These are phyloP conservation scores for Periconia sp. DNA, from an alignment of 2,329 filamentous ascomycete species.

Conservation along the genomic window DNA sequence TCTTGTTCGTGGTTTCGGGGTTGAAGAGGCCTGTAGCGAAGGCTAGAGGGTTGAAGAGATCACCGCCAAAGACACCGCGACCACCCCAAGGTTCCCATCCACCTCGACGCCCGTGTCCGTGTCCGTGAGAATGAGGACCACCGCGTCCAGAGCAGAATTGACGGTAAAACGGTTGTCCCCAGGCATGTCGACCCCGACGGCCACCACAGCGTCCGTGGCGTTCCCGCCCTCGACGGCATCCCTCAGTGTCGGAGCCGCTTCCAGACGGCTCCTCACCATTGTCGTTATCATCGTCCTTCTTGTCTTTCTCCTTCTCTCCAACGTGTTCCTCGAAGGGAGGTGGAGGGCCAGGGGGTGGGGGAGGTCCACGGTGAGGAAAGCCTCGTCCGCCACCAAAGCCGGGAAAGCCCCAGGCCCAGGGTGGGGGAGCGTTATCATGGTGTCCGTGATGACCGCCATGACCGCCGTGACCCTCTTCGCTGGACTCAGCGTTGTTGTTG, in stretches of 20 bases:
- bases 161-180: no score
- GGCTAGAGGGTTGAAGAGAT: constrained; percentile 27
- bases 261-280: constrained; percentile 37
- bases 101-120: constrained; percentile 24
- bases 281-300: constrained; percentile 25
- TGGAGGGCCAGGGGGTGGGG: constrained; percentile 25
- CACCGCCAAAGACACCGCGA: constrained; percentile 13
- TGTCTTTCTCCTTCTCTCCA: constrained; percentile 18
- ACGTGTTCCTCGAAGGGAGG: constrained; percentile 18
- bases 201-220: constrained; percentile 29
- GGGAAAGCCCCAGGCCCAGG: constrained; percentile 44
- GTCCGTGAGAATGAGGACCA: constrained; percentile 16
- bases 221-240: constrained; percentile 24
- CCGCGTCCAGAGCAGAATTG: constrained; percentile 14
- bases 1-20: constrained; percentile 20
- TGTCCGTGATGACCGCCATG: constrained; percentile 23
- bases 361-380: constrained; percentile 37
- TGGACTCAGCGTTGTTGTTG: constrained; percentile 19
- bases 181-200: constrained; percentile 13
- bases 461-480: constrained; percentile 26
- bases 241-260: constrained; percentile 34
- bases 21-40: constrained; percentile 48
- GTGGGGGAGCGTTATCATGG: constrained; percentile 1
- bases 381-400: constrained; percentile 31
- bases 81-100: constrained; percentile 34